These are phyloP conservation scores for Paraphaeosphaeria minitans DNA, from an alignment of 2,329 filamentous ascomycete genomes.

Conservation along the genomic window DNA sequence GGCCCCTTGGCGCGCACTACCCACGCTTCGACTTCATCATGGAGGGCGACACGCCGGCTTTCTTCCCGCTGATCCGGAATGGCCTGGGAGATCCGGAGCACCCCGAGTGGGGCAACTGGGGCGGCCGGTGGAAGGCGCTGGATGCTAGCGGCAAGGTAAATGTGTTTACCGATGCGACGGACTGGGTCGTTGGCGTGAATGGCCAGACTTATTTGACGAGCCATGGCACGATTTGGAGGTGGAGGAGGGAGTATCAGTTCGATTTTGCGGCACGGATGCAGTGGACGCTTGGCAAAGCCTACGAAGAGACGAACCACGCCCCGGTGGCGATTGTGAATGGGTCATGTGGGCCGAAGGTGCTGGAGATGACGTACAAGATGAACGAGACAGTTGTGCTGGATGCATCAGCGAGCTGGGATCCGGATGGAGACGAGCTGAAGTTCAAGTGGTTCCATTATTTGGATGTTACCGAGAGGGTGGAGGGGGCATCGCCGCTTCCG, in stretches of 20 bases:
- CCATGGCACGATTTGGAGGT: slow-evolving; percentile 56
- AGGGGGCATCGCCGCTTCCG: background rate
- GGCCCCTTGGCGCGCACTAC: slow-evolving; percentile 44
- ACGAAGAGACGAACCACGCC: slow-evolving; percentile 18
- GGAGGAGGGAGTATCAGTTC: slow-evolving; percentile 53
- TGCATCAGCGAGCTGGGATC: slow-evolving; percentile 23
- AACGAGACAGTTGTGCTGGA: slow-evolving; percentile 18
- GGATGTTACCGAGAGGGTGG: slow-evolving; percentile 10
- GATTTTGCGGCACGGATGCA: slow-evolving; percentile 54
- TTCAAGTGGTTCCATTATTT: slow-evolving; percentile 27
- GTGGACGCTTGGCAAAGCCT: slow-evolving; percentile 42
- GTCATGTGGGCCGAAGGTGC: slow-evolving; percentile 8
- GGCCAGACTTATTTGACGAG: slow-evolving; percentile 39
- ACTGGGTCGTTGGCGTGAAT: slow-evolving; percentile 32
- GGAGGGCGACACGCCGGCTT: slow-evolving; percentile 56
- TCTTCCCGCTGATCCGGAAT: slow-evolving; percentile 50
- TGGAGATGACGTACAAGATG: slow-evolving; percentile 12
- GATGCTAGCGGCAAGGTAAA: background rate
- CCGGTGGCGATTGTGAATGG: slow-evolving; percentile 24
- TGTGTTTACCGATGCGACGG: slow-evolving; percentile 31
- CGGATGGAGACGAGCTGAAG: slow-evolving; percentile 19
- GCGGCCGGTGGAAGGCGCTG: slow-evolving; percentile 45
- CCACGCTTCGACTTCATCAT: slow-evolving; percentile 54
- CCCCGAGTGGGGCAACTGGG: slow-evolving; percentile 54
- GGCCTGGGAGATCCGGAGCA: slow-evolving; percentile 51